Conservation (phyloP, 352 stramenopile genomes). For the Globisporangium apiculatum region DNA sequence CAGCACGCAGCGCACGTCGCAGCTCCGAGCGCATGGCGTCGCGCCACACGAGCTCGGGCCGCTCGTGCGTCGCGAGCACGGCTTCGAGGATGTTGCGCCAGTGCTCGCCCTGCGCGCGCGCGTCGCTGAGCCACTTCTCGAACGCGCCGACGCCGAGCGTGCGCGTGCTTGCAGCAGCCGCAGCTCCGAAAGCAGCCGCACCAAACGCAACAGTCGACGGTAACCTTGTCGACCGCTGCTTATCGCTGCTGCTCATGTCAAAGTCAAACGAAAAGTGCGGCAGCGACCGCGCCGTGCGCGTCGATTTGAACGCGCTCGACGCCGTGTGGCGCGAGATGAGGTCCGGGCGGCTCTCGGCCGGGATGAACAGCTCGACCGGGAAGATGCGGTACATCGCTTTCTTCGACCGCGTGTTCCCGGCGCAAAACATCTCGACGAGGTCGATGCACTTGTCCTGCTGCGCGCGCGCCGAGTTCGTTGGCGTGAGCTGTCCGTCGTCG, state of each 20-base stretch:
- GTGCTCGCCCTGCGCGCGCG: conserved; percentile 56
- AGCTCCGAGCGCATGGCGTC: conserved; percentile 58
- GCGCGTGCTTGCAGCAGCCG: conserved; percentile 24
- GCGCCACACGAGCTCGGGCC: conserved; percentile 69
- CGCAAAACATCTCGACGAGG: conserved; percentile 78
- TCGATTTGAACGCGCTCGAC: conserved; percentile 30
- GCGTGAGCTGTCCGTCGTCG: conserved; percentile 23
- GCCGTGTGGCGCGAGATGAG: conserved; percentile 54
- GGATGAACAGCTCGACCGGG: conserved; percentile 75
- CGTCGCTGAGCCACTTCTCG: conserved; percentile 58
- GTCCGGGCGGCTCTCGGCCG: conserved; percentile 39
- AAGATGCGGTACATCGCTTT: conserved; percentile 75
- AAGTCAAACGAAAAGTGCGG: conserved; percentile 68
- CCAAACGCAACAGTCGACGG: conserved; percentile 13
- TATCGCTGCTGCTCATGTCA: conserved; percentile 38
- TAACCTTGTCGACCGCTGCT: conserved; percentile 20
- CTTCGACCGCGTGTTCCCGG: conserved; percentile 70
- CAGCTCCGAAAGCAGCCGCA: no score
- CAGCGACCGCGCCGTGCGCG: conserved; percentile 38
- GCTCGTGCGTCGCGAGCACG: conserved; percentile 48
- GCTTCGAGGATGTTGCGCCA: conserved; percentile 67
- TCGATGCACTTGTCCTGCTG: conserved; percentile 48
- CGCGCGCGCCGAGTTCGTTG: conserved; percentile 26
- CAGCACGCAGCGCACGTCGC: conserved; percentile 33
- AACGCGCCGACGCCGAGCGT: conserved; percentile 38